Conservation (phyloP, 345 rosid species). For the Salix arbutifolia region DNA sequence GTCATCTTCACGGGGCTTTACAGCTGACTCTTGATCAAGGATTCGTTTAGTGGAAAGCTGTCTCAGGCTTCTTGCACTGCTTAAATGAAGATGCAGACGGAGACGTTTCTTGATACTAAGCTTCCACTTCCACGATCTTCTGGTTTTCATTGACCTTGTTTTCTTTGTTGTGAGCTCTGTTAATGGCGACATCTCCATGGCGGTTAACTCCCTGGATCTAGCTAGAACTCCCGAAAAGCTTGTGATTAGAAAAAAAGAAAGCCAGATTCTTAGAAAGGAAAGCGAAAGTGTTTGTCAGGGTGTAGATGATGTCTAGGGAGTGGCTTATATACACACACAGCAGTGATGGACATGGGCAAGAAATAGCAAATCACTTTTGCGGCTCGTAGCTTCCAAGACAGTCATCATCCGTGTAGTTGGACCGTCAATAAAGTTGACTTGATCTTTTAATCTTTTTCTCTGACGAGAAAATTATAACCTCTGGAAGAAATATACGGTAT, state of each 20-base stretch:
- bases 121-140: conserved; percentile 38
- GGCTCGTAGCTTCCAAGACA: not conserved
- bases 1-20: not conserved
- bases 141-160: conserved; percentile 25
- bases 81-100: conserved; percentile 19
- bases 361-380: not conserved
- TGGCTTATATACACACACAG: not conserved
- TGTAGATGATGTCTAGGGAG: not conserved
- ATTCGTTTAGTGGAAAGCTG: conserved; percentile 18
- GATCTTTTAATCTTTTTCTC: too few relatives aligned
- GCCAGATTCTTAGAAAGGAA: not conserved
- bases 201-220: too few relatives aligned
- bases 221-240: not conserved
- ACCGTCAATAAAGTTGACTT: too few relatives aligned
- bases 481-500: too few relatives aligned
- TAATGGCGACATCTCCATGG: conserved; percentile 30
- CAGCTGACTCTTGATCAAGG: conserved; percentile 10
- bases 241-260: not conserved
- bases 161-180: conserved; percentile 16
- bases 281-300: not conserved
- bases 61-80: conserved; percentile 22
- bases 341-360: not conserved
- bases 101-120: conserved; percentile 15
- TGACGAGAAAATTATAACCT: too few relatives aligned
- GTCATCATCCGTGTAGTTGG: not conserved